Evolutionary conservation across 2,329 filamentous ascomycete genomes (phyloP), one percentile per base, ranked within the genome.

Genomic region (Acrodontium crateriforme): DNA sequence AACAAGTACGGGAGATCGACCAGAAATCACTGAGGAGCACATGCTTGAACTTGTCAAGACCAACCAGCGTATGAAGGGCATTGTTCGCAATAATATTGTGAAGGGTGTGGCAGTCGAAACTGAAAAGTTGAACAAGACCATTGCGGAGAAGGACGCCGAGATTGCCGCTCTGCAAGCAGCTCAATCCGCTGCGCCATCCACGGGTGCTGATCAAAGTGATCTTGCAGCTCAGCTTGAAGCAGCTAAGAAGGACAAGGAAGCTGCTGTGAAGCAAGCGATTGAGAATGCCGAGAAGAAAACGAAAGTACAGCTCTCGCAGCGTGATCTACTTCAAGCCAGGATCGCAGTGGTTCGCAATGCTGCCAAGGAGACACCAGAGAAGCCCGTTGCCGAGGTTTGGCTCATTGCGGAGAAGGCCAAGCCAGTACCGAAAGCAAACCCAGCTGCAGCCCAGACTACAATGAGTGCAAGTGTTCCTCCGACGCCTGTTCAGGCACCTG

Each of bases 371-470:
- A 94, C 85, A 1, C 87, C 87, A 0, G 67, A 87, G 44, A 75
- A 74, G 49, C 72, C 84, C 1, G 83, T 95, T 3, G 70, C 62
- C 7, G 84, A 94, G 53, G 85, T 94, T 1, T 94, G 82, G 80
- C 74, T 78, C 38, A 60, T 80, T 29, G 84, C 78, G 0, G 85
- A 87, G 55, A 62, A 58, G 29, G 68, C 72, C 12, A 44, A 51
- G 28, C 40, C 48, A 23, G 31, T 47, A 21, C 44, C 44, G 13
- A 35, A 16, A 24, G 27, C 31, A 14, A 10, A 29, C 11, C 14
- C 34, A 18, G 25, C 36, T 6, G n/a, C 36, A 17, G 22, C 36
- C 24, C 27, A 35, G 14, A 31, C 17, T 10, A 21, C 14, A 10
- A 8, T 22, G 12, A 12, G 31, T 28, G 12, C 23, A 12, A 14